Evolutionary conservation across 2,329 filamentous ascomycete species (phyloP).

Genomic region (Botrytis elliptica): DNA sequence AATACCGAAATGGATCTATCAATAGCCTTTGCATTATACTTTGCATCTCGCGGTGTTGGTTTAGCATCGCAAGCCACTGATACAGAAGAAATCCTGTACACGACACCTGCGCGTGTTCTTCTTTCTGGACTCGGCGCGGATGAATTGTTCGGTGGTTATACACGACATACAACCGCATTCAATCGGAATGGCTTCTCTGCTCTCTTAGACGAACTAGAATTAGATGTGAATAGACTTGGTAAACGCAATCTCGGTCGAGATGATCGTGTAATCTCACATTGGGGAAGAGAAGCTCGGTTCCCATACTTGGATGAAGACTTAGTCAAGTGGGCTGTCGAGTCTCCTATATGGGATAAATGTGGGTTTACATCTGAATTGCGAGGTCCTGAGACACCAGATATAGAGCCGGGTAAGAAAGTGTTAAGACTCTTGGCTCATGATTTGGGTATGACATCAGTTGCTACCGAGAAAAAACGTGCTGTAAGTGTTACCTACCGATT

Average conservation of each 20-base stretch:
- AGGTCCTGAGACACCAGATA: constrained; percentile 37
- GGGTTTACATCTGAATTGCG: constrained; percentile 60
- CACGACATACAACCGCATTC: constrained; percentile 77
- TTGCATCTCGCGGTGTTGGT: constrained; percentile 74
- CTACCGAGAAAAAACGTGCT: constrained; percentile 89
- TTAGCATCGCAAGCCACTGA: constrained; percentile 30
- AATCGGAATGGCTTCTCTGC: constrained; percentile 65
- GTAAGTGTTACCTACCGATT: constrained; percentile 49
- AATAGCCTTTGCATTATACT: constrained; percentile 91
- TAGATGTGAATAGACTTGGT: constrained; percentile 82
- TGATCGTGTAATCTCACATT: constrained; percentile 85
- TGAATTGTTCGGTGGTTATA: constrained; percentile 93
- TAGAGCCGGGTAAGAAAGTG: constrained; percentile 80
- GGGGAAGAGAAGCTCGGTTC: constrained; percentile 84
- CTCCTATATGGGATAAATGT: constrained; percentile 81
- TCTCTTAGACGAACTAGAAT: constrained; percentile 75
- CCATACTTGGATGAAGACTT: constrained; percentile 88
- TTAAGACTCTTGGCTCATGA: constrained; percentile 74
- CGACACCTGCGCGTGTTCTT: constrained; percentile 74
- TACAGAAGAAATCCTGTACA: constrained; percentile 47
- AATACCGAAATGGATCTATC: constrained; percentile 99
- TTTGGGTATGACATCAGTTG: constrained; percentile 68
- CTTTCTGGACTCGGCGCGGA: constrained; percentile 93
- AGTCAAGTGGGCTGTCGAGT: constrained; percentile 73
- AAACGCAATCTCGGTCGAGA: constrained; percentile 95